A percentile compares a stretch with the other conserved stretches of the same genome.
Conservation (phyloP, 2,329 filamentous ascomycete genomes). For the Colletotrichum sp. region DNA sequence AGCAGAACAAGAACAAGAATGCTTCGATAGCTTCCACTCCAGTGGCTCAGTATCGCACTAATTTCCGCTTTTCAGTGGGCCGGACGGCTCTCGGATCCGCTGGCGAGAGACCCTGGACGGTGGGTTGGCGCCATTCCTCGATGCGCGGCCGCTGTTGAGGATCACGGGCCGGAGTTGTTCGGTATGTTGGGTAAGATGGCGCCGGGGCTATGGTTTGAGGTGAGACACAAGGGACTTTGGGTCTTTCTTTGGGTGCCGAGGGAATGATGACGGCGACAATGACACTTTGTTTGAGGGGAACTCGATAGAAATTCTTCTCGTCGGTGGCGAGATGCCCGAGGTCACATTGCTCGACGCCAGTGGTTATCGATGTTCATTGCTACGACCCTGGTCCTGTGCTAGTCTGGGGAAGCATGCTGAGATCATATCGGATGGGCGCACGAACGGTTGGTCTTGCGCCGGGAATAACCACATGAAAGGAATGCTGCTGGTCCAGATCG, state of each 20-base stretch:
- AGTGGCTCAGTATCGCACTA: not conserved
- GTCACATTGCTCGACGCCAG: not conserved
- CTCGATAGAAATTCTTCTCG: not conserved
- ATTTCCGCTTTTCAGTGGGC: slow-evolving; percentile 16
- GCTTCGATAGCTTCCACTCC: slow-evolving; percentile 4
- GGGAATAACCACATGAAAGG: not conserved
- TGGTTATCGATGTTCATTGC: not conserved
- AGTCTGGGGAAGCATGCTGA: not conserved
- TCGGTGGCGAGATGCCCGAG: not conserved
- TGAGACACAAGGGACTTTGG: not conserved
- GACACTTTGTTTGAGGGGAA: not conserved
- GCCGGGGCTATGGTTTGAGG: not conserved
- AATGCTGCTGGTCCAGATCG: not conserved
- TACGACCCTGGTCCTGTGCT: not conserved
- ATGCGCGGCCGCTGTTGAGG: not conserved
- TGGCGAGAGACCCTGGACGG: not conserved
- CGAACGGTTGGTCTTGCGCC: not conserved
- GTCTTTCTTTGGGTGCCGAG: not conserved
- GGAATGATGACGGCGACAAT: not conserved
- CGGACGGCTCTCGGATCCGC: not conserved
- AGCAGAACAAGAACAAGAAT: not conserved
- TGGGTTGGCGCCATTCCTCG: not conserved
- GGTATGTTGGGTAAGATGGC: not conserved
- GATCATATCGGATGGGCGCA: not conserved
- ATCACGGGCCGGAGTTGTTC: not conserved